These are phyloP conservation scores for Pichia occidentalis DNA, from an alignment of 805 yeast species.

Conservation along the genomic window DNA sequence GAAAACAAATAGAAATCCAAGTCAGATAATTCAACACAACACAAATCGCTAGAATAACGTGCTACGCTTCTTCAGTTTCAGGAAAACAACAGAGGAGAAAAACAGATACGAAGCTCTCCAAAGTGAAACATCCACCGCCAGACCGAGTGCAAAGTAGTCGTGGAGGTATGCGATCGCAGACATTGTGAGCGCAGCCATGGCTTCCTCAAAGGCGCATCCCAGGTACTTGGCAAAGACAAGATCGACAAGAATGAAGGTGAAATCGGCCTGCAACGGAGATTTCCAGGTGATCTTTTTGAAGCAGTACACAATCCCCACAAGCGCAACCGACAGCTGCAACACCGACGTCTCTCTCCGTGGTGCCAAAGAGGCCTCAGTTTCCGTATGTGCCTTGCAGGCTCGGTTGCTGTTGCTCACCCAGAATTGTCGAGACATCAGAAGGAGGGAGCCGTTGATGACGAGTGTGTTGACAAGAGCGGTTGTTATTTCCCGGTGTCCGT, in stretches of 20 bases:
- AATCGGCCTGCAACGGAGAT: constrained; percentile 55
- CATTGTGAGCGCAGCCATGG: constrained; percentile 17
- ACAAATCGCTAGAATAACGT: neutral
- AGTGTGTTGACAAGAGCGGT: too few relatives aligned
- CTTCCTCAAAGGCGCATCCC: constrained; percentile 18
- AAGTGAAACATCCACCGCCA: constrained; percentile 18
- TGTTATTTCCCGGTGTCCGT: too few relatives aligned
- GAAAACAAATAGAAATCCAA: too few relatives aligned
- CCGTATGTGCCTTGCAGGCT: too few relatives aligned
- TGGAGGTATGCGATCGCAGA: constrained; percentile 17
- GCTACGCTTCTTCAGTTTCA: constrained; percentile 2
- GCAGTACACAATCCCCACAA: constrained; percentile 67
- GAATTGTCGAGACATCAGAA: too few relatives aligned
- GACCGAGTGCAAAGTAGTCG: constrained; percentile 7
- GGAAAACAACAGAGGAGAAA: constrained; percentile 3
- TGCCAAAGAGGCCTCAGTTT: too few relatives aligned
- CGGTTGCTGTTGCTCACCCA: too few relatives aligned
- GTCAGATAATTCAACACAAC: neutral
- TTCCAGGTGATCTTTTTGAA: constrained; percentile 65
- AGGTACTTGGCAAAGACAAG: constrained; percentile 54
- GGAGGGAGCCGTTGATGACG: too few relatives aligned
- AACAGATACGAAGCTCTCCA: constrained; percentile 15
- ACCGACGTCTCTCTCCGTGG: neutral
- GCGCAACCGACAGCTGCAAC: constrained; percentile 41
- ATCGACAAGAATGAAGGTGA: constrained; percentile 56